Base-by-base conservation (phyloP, 345 rosid species). In the Lumnitzera racemosa region DNA sequence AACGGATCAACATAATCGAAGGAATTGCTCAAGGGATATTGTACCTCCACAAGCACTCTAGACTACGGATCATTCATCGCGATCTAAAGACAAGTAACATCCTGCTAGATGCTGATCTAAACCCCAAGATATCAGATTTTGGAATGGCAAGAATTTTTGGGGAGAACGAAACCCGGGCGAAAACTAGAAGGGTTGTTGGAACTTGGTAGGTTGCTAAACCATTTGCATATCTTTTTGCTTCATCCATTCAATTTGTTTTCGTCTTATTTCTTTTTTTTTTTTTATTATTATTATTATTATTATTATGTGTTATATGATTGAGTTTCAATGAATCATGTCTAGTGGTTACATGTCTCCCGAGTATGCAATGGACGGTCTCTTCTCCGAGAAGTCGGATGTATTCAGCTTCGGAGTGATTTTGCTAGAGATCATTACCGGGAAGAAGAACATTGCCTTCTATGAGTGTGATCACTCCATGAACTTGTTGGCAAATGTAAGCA, bases 121-220 rank as follows among this genome's bases (percentile, higher is more conserved):
- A 66, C 20, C 60, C 70, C 1, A 67, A 67, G 50, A 67, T 67
- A 11, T 59, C 49, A 20, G 70, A 67, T 36, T 67, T 67, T 1
- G 64, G 70, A 24, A 25, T 54, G 55, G 70, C 70, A 1, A 67
- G 54, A 60, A 67, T 51, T 31, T 59, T 54, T 8, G 36, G 55
- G n/a, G 64, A 50, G 29, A 61, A 29, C 0, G 36, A 61, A 49
- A 27, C 64, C 15, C 47, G 7, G 41, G 64, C 27, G 1, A 61
- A 50, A 51, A 63, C 59, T 15, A 63, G 24, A 12, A 49, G 59
- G 43, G 20, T 55, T 23, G 58, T 63, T 7, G 66, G 66, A 58
- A 63, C 59, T 51, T 63, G 54, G 66, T 63, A 63, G 53, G 31
- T 27, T 27, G 66, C 51, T 24, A 24, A 51, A 11, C 49, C 2